Percentiles rank a stretch among this genome's conserved stretches.
Evolutionary conservation across 1,284 basidiomycete species (phyloP).

Genomic region (Athelia psychrophila): DNA sequence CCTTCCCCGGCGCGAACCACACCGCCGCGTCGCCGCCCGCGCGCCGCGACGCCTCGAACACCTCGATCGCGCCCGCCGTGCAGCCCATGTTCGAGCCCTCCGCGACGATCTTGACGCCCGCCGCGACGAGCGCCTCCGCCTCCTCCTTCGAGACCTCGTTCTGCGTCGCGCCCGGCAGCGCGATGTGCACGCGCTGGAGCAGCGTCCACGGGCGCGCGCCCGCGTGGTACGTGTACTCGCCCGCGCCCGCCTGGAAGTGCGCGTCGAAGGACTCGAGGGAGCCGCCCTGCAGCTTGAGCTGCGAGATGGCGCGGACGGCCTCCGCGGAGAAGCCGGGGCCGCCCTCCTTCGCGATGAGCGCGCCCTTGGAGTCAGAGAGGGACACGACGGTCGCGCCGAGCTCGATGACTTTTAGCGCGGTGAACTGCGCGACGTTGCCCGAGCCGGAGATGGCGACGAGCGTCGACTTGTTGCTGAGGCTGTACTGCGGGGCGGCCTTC

Average conservation of each 20-base stretch:
- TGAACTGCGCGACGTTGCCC: slow-evolving; percentile 77
- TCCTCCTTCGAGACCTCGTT: slow-evolving; percentile 78
- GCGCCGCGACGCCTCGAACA: slow-evolving; percentile 67
- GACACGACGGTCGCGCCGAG: slow-evolving; percentile 74
- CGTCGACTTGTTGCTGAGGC: slow-evolving; percentile 40
- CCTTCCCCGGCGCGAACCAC: slow-evolving; percentile 76
- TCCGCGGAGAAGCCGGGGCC: slow-evolving; percentile 57
- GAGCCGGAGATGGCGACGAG: slow-evolving; percentile 73
- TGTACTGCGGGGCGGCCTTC: slow-evolving; percentile 43
- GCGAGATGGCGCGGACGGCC: slow-evolving; percentile 54
- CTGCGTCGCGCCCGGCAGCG: slow-evolving; percentile 76
- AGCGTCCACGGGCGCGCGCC: slow-evolving; percentile 75
- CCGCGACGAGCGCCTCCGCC: slow-evolving; percentile 67
- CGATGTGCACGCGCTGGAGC: slow-evolving; percentile 65
- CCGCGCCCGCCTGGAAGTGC: slow-evolving; percentile 19
- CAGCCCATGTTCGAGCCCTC: slow-evolving; percentile 81
- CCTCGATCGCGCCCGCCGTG: slow-evolving; percentile 71
- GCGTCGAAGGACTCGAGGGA: slow-evolving; percentile 43
- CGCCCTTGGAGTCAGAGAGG: slow-evolving; percentile 79
- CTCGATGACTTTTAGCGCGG: slow-evolving; percentile 79
- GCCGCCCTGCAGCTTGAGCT: slow-evolving; percentile 66
- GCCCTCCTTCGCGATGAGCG: slow-evolving; percentile 49
- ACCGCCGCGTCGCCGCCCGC: slow-evolving; percentile 39
- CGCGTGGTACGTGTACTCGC: slow-evolving; percentile 63
- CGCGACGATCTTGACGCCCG: slow-evolving; percentile 73